A percentile compares a stretch with the other conserved stretches of the same genome.
These are phyloP conservation scores for Aspergillus jensenii DNA, from an alignment of 2,329 filamentous ascomycete species.

Conservation along the genomic window DNA sequence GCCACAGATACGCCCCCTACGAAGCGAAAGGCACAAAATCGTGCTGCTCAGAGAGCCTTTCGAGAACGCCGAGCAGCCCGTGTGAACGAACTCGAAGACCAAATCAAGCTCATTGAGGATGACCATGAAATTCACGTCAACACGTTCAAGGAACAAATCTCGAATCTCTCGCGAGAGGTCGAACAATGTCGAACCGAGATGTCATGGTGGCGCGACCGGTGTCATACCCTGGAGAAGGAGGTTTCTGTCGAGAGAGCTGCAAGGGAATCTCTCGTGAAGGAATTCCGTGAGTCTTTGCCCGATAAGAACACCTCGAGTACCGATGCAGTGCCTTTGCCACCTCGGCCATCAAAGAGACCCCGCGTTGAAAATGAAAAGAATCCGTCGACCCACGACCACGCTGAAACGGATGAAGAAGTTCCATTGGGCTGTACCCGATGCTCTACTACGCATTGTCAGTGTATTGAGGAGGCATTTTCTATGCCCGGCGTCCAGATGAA, in stretches of 20 bases:
- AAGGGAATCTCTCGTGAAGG: constrained; percentile 45
- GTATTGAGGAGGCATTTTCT: constrained; percentile 57
- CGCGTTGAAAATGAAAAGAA: constrained; percentile 6
- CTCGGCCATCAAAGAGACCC: constrained; percentile 2
- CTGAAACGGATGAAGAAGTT: constrained; percentile 34
- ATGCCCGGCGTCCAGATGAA: constrained; percentile 42
- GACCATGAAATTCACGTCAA: constrained; percentile 45
- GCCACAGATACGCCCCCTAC: constrained; percentile 89
- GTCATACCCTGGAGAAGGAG: constrained; percentile 62
- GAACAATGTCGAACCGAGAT: constrained; percentile 61
- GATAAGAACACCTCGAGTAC: constrained; percentile 22
- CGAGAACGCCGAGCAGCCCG: constrained; percentile 82
- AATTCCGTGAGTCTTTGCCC: constrained; percentile 37
- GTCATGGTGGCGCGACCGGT: constrained; percentile 51
- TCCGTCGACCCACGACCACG: constrained; percentile 16
- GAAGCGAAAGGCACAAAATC: constrained; percentile 92
- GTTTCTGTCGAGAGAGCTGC: constrained; percentile 48
- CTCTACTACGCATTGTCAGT: constrained; percentile 62
- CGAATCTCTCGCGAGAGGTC: constrained; percentile 62
- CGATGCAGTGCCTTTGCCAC: constrained; percentile 40
- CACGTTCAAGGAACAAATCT: constrained; percentile 57
- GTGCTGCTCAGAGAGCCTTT: constrained; percentile 87
- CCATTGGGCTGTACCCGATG: constrained; percentile 66
- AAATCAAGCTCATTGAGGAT: constrained; percentile 50
- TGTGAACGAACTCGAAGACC: constrained; percentile 66